phyloP scores from a whole-genome alignment of 1,139 yeast genomes.

The Candida mesenterica region DNA sequence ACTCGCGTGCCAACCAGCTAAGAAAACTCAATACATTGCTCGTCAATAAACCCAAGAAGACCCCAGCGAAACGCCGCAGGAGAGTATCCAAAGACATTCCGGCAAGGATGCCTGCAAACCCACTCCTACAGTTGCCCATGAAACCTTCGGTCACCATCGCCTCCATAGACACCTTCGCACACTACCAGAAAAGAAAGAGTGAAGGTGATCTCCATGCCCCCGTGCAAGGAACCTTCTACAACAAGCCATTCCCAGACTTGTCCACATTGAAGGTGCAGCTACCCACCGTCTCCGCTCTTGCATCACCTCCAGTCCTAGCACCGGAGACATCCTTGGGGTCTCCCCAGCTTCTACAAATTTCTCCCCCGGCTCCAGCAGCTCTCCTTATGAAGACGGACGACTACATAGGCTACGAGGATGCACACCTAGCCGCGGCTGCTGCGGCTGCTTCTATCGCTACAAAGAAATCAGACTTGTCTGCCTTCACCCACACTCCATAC shows the following conservation, averaged over 20 bases:
- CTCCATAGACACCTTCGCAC: constrained; percentile 20
- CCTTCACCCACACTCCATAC: not conserved
- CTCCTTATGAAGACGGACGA: too few relatives aligned
- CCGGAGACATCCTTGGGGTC: too few relatives aligned
- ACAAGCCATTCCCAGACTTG: not conserved
- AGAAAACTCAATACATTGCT: not conserved
- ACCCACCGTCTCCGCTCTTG: too few relatives aligned
- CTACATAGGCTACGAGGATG: not conserved
- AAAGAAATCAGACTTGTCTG: not conserved
- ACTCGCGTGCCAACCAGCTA: not conserved
- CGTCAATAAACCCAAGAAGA: not conserved
- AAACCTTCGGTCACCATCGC: constrained; percentile 29
- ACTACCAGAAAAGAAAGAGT: constrained; percentile 11
- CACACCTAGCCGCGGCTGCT: not conserved
- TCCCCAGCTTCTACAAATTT: too few relatives aligned
- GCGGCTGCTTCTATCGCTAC: not conserved
- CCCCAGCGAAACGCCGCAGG: not conserved
- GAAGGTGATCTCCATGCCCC: constrained; percentile 6
- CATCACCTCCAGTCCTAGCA: too few relatives aligned
- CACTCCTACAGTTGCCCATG: constrained; percentile 9
- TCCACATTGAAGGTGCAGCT: not conserved
- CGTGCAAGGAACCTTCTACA: constrained; percentile 6
- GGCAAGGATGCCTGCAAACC: constrained; percentile 3
- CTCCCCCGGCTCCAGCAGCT: too few relatives aligned
- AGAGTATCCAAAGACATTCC: not conserved